Percentiles rank a stretch among this genome's conserved stretches.
Evolutionary conservation across 1,284 basidiomycete genomes (phyloP).

Genomic region (Boletellus sp.): DNA sequence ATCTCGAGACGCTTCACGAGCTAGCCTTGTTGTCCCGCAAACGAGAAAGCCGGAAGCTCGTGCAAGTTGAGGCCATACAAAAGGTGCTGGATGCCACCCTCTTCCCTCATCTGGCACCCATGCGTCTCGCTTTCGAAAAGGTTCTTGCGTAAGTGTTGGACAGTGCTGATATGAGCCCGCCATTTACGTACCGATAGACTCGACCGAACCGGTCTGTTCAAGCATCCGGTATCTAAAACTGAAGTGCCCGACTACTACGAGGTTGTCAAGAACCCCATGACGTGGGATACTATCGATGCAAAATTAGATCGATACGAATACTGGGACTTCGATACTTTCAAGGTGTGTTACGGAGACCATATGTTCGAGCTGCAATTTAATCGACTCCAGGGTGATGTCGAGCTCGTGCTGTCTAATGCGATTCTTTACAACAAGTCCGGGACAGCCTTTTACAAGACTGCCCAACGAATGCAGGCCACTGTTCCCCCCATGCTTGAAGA

Average conservation of each 20-base stretch:
- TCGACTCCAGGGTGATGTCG: conserved; percentile 67
- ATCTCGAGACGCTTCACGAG: conserved; percentile 73
- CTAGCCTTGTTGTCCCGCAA: conserved; percentile 74
- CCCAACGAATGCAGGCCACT: conserved; percentile 64
- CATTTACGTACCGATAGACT: conserved; percentile 43
- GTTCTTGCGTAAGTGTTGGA: conserved; percentile 59
- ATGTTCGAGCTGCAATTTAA: neutral
- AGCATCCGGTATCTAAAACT: conserved; percentile 71
- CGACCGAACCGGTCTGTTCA: conserved; percentile 75
- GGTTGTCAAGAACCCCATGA: conserved; percentile 85
- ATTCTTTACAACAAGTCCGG: conserved; percentile 82
- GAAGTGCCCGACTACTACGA: conserved; percentile 94
- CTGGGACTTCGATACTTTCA: conserved; percentile 71
- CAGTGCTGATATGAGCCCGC: neutral
- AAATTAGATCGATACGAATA: conserved; percentile 82
- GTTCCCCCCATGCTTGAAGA: conserved; percentile 58
- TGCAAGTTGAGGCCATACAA: conserved; percentile 69
- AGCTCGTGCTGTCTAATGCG: conserved; percentile 84
- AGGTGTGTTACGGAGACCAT: conserved; percentile 42
- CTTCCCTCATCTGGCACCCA: conserved; percentile 59
- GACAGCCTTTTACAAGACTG: conserved; percentile 71
- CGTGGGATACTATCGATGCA: conserved; percentile 77
- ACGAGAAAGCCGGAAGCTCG: conserved; percentile 82
- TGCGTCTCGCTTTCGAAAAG: conserved; percentile 68
- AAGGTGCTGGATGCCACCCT: conserved; percentile 62